These are phyloP conservation scores for Coemansia sp. DNA, from an alignment of 192 early-diverging fungal genomes.

Conservation along the genomic window DNA sequence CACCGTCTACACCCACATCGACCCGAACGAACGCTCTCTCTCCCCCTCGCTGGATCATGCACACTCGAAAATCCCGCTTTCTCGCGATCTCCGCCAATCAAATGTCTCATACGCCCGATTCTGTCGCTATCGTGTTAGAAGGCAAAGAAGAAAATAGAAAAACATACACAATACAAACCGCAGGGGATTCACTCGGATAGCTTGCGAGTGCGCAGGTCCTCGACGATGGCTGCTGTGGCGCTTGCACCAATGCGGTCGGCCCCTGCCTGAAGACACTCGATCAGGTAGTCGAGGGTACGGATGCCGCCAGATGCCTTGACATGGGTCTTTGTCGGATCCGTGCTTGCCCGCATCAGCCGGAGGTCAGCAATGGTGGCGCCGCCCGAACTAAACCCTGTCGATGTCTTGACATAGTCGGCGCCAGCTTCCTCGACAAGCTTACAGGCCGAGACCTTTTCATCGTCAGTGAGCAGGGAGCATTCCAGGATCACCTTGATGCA, in stretches of 20 bases:
- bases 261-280: constrained; percentile 56
- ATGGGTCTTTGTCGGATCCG: constrained; percentile 30
- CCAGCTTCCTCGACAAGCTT: constrained; percentile 49
- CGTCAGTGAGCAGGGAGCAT: constrained; percentile 57
- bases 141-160: not conserved
- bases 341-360: constrained; percentile 55
- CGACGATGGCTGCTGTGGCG: constrained; percentile 56
- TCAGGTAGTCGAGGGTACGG: constrained; percentile 57
- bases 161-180: not conserved
- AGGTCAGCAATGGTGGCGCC: constrained; percentile 57
- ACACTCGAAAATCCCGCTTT: too few relatives aligned
- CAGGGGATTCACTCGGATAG: not conserved
- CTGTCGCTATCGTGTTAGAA: too few relatives aligned
- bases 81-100: too few relatives aligned
- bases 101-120: too few relatives aligned
- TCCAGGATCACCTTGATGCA: constrained; percentile 65
- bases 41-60: too few relatives aligned
- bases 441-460: constrained; percentile 56
- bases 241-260: constrained; percentile 60
- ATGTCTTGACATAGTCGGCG: constrained; percentile 65
- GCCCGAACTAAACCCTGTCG: constrained; percentile 58
- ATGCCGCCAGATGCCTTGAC: constrained; percentile 66
- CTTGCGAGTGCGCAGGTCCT: constrained; percentile 52
- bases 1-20: too few relatives aligned
- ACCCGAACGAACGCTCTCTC: too few relatives aligned